Conservation (phyloP, 2,329 filamentous ascomycete genomes). For the Aspergillus sp. region DNA sequence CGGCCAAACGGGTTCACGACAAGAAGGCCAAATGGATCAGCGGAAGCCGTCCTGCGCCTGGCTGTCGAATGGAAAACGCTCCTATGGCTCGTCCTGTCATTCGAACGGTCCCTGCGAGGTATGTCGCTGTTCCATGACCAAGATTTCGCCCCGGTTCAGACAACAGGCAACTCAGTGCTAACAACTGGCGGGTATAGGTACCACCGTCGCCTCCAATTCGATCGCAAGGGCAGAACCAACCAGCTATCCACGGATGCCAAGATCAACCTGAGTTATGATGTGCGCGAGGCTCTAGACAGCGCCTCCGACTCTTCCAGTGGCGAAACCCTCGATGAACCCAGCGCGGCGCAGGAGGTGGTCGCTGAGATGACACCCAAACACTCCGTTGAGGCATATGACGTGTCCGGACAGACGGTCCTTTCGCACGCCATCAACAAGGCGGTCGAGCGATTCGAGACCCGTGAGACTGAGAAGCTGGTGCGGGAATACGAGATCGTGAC, state of each 20-base stretch:
- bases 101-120: constrained; percentile 17
- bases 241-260: constrained; percentile 17
- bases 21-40: constrained; percentile 41
- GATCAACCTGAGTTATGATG: constrained; percentile 28
- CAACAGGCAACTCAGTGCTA: not conserved
- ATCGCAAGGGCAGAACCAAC: constrained; percentile 15
- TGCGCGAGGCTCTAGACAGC: constrained; percentile 31
- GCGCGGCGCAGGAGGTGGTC: constrained; percentile 43
- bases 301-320: constrained; percentile 31
- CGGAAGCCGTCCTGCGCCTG: constrained; percentile 24
- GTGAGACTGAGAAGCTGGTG: constrained; percentile 59
- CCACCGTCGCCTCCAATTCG: constrained; percentile 7
- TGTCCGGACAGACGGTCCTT: constrained; percentile 56
- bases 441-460: constrained; percentile 58
- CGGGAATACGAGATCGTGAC: constrained; percentile 59
- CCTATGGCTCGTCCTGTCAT: constrained; percentile 18
- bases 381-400: constrained; percentile 53
- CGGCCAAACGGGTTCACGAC: constrained; percentile 41
- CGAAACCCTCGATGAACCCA: constrained; percentile 34
- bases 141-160: not conserved
- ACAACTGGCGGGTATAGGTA: constrained; percentile 2
- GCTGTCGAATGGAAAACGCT: constrained; percentile 1
- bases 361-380: constrained; percentile 40
- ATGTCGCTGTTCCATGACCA: constrained; percentile 5
- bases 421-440: constrained; percentile 56